A percentile compares a stretch with the other conserved stretches of the same genome.
These are phyloP conservation scores for Aegilops speltoides DNA, from an alignment of 176 grass and related monocot species.

Conservation along the genomic window DNA sequence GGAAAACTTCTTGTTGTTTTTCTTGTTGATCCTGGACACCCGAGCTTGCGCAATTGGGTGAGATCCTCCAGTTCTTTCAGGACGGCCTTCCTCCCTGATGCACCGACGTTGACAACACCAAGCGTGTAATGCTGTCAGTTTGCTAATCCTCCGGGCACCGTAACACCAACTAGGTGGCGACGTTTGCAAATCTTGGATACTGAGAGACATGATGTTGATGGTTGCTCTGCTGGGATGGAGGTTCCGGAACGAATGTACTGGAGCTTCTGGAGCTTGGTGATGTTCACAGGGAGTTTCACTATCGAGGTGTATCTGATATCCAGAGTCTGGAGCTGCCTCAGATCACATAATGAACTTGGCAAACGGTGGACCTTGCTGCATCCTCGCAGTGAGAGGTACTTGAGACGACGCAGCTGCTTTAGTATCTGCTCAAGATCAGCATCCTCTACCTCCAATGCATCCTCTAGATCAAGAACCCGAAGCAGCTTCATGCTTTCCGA, in stretches of 20 bases:
- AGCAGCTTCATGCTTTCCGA: slow-evolving; percentile 26
- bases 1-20: neutral
- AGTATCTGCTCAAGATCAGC: neutral
- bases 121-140: neutral
- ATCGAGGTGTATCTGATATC: neutral
- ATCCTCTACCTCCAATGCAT: neutral
- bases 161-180: neutral
- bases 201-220: neutral
- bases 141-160: neutral
- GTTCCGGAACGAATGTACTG: slow-evolving; percentile 16
- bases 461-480: slow-evolving; percentile 45
- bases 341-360: neutral
- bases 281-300: neutral
- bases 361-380: neutral
- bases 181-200: fast-evolving
- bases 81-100: neutral
- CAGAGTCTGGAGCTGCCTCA: slow-evolving; percentile 26
- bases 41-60: slow-evolving; percentile 1
- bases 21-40: neutral
- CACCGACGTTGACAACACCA: neutral
- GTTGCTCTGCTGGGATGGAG: fast-evolving
- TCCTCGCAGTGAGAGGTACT: slow-evolving; percentile 25
- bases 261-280: neutral
- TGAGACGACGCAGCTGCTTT: slow-evolving; percentile 19
- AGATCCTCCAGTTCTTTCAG: neutral